Evolutionary conservation across 2,329 filamentous ascomycete species (phyloP), one percentile per base, ranked within the genome.

Genomic region (Nemania bipapillata): DNA sequence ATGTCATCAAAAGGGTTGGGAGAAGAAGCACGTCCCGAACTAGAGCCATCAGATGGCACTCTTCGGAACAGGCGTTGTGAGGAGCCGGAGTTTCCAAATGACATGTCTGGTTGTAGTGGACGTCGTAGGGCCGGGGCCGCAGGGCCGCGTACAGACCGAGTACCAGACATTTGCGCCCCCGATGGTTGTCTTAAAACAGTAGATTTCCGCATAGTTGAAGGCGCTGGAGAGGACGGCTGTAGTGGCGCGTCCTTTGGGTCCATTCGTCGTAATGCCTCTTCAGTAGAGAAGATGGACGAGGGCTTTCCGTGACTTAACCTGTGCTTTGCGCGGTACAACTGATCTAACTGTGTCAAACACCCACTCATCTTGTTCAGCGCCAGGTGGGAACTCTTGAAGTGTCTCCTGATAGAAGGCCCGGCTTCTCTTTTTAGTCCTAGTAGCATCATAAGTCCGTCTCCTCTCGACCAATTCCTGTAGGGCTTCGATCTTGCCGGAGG

Each of bases 401-500:
- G 95, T 97, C 82, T 98, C 95, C 75, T 97, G 94, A 80, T 98
- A 98, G 80, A 95, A 97, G 75, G 92, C 92, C 1, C 91, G 87
- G 75, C 93, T 91, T 65, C 86, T 88, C 59, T 88, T 87, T 65
- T 89, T 86, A 69, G 88, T 90, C 72, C 89, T 89, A 71, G 90
- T 89, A 52, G 90, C 91, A 78, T 97, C 93, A 83, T 88, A 97
- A 78, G 92, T 89, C 76, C 95, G 92, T 76, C 91, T 92, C 70
- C 93, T 90, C 74, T 91, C 89, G 66, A 98, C 91, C 60, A 99
- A 83, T 78, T 97, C 94, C 76, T 96, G 93, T 66, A 99, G 82
- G 3, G 90, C 89, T 78, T 98, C 96, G 0, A 94, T 89, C 80
- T 94, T 97, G 65, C 94, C 95, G 1, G 96, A 94, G 50, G 87